Evolutionary conservation across 1,139 yeast genomes (phyloP).

Genomic region (Zygotorulaspora mrakii): DNA sequence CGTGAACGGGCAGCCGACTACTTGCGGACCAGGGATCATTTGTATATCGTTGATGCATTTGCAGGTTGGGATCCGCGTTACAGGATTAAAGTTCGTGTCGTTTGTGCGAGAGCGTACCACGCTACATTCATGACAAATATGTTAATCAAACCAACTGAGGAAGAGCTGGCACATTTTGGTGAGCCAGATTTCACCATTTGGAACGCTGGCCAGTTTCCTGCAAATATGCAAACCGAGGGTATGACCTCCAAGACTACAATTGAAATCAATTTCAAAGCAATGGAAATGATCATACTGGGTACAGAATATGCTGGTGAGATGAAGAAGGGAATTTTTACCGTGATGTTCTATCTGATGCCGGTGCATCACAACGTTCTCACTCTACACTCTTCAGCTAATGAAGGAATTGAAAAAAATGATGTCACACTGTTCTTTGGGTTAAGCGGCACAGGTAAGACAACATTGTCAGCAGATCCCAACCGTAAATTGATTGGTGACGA

Average conservation of each 20-base stretch:
- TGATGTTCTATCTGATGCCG: conserved; percentile 98
- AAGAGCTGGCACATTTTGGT: conserved; percentile 85
- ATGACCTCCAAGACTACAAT: conserved; percentile 97
- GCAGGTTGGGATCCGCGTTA: conserved; percentile 99
- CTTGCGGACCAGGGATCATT: conserved; percentile 91
- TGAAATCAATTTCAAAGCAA: conserved; percentile 92
- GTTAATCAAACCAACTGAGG: conserved; percentile 91
- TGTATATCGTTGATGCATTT: conserved; percentile 91
- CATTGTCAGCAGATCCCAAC: conserved; percentile 93
- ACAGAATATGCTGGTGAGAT: conserved; percentile 99
- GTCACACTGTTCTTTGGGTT: conserved; percentile 95
- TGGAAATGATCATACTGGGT: conserved; percentile 99
- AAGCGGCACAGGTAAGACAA: conserved; percentile 98
- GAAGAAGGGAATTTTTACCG: conserved; percentile 99
- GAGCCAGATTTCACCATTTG: conserved; percentile 98
- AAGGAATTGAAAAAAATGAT: conserved; percentile 59
- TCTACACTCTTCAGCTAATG: conserved; percentile 92
- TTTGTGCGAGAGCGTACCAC: conserved; percentile 98
- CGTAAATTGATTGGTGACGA: conserved; percentile 96
- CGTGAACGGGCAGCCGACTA: conserved; percentile 97
- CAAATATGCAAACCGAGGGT: conserved; percentile 92
- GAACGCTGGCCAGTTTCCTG: conserved; percentile 99
- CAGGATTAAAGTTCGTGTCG: conserved; percentile 93
- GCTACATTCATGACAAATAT: conserved; percentile 97
- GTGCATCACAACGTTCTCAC: conserved; percentile 88